A percentile compares a stretch with the other conserved stretches of the same genome.
These are phyloP conservation scores for Tylopilus felleus DNA, from an alignment of 768 basidiomycete genomes.

Conservation along the genomic window DNA sequence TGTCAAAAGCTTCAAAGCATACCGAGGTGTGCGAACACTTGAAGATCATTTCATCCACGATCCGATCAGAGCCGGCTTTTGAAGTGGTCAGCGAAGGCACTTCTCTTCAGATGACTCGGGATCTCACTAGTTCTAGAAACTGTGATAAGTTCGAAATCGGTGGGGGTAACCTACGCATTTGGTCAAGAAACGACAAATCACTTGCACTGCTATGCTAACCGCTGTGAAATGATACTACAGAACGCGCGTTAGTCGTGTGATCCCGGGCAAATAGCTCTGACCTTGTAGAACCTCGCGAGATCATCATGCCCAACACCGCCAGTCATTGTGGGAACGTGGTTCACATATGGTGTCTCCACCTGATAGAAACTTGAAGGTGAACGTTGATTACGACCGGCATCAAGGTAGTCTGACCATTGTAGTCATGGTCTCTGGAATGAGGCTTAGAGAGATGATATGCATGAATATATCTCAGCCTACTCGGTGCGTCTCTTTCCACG, in stretches of 20 bases:
- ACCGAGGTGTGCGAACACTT: constrained; percentile 40
- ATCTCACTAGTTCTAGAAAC: constrained; percentile 40
- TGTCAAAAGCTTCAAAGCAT: neutral
- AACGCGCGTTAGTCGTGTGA: neutral
- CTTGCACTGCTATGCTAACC: constrained; percentile 14
- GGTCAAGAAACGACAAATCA: neutral
- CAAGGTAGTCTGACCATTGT: constrained; percentile 34
- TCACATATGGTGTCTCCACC: constrained; percentile 26
- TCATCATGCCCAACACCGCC: constrained; percentile 44
- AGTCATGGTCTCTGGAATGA: constrained; percentile 37
- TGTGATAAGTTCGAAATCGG: constrained; percentile 38
- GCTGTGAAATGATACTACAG: constrained; percentile 39
- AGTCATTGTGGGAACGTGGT: constrained; percentile 44
- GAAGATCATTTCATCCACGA: constrained; percentile 45
- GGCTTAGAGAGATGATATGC: neutral
- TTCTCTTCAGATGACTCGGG: neutral
- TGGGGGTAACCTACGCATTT: constrained; percentile 36
- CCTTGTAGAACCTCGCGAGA: constrained; percentile 46
- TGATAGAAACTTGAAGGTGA: constrained; percentile 18
- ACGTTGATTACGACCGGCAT: neutral
- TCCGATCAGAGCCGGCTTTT: constrained; percentile 40
- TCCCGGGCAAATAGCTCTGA: constrained; percentile 6
- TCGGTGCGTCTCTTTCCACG: constrained; percentile 36
- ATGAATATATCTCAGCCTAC: constrained; percentile 23
- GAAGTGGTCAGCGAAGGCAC: neutral